Evolutionary conservation across 2,329 filamentous ascomycete genomes (phyloP).

Genomic region (Metarhizium brunneum): DNA sequence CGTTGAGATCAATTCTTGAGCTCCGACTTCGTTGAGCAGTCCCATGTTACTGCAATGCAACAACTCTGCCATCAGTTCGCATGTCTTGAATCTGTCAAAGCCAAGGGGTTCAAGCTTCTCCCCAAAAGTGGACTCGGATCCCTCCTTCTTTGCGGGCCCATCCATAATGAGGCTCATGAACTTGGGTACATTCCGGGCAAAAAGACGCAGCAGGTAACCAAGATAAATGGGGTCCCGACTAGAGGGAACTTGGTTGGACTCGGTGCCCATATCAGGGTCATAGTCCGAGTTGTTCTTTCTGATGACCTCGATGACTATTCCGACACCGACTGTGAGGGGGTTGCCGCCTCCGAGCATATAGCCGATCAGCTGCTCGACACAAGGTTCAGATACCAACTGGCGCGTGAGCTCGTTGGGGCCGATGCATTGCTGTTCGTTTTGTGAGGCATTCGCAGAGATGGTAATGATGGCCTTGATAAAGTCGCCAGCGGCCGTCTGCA

Average conservation of each 20-base stretch:
- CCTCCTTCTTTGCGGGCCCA: constrained; percentile 61
- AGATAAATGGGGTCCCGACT: constrained; percentile 91
- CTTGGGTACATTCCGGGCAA: constrained; percentile 82
- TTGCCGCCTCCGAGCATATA: constrained; percentile 94
- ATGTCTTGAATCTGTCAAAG: constrained; percentile 98
- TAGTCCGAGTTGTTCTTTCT: constrained; percentile 99
- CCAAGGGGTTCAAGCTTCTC: constrained; percentile 86
- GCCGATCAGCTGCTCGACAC: constrained; percentile 73
- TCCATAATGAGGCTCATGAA: constrained; percentile 90
- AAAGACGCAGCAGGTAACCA: constrained; percentile 78
- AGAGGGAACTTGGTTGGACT: constrained; percentile 70
- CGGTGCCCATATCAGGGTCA: constrained; percentile 80
- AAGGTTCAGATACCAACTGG: constrained; percentile 80
- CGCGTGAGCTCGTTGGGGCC: constrained; percentile 94
- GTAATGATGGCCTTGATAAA: constrained; percentile 99
- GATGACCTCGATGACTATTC: constrained; percentile 97
- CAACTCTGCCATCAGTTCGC: constrained; percentile 95
- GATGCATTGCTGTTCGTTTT: constrained; percentile 98
- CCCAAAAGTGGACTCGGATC: constrained; percentile 80
- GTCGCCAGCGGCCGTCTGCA: constrained; percentile 92
- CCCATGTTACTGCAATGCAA: constrained; percentile 99
- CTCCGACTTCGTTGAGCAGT: constrained; percentile 81
- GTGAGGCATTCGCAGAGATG: constrained; percentile 94
- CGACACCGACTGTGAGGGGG: constrained; percentile 88
- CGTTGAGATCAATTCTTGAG: constrained; percentile 73